These are phyloP conservation scores for Tolypocladium pustulatum DNA, from an alignment of 2,329 filamentous ascomycete genomes.

Conservation along the genomic window DNA sequence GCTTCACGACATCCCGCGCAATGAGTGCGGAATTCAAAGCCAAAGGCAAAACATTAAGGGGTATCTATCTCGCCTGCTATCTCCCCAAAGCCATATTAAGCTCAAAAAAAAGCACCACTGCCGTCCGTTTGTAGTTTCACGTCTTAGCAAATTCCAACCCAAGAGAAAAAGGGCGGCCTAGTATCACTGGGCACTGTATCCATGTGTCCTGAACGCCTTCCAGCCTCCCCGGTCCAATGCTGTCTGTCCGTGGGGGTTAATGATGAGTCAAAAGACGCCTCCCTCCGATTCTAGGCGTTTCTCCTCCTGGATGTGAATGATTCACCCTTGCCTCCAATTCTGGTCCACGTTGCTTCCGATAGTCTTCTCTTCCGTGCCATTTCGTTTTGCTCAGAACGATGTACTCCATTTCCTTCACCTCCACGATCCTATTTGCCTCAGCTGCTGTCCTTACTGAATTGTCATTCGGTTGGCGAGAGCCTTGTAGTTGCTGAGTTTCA, in stretches of 20 bases:
- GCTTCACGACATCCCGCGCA: background rate
- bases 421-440: background rate
- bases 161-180: background rate
- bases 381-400: background rate
- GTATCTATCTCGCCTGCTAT: constrained; percentile 8
- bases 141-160: background rate
- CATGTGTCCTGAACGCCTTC: constrained; percentile 3
- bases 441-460: constrained; percentile 16
- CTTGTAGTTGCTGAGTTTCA: constrained; percentile 48
- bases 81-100: background rate
- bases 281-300: background rate
- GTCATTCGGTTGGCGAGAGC: constrained; percentile 31
- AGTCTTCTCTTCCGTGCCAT: background rate
- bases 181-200: background rate
- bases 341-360: background rate
- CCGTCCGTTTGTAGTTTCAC: background rate
- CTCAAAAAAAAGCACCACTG: background rate
- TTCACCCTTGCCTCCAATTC: background rate
- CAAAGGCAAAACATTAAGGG: constrained; percentile 7
- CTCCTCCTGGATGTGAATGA: background rate
- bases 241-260: background rate
- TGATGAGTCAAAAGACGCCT: background rate
- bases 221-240: background rate
- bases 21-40: background rate
- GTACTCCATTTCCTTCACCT: background rate